Evolutionary conservation across 495 filamentous ascomycete species (phyloP).

Genomic region (Poronia punctata): DNA sequence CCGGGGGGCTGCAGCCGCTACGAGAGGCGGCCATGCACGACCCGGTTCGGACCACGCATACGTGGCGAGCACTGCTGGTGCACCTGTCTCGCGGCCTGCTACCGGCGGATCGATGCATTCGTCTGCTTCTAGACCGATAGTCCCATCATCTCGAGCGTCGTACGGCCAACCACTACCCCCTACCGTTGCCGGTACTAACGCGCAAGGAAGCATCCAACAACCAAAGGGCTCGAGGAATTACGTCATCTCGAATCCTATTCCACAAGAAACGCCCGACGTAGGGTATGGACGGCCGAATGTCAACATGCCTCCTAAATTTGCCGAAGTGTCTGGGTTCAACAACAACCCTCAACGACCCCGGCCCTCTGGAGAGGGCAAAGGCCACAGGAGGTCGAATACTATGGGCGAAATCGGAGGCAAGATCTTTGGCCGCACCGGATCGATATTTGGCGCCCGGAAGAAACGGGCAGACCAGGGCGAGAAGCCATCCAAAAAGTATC

Average conservation of each 20-base stretch:
- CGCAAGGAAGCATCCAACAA: constrained; percentile 82
- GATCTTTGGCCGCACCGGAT: constrained; percentile 71
- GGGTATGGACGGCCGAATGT: constrained; percentile 57
- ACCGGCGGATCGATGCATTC: constrained; percentile 80
- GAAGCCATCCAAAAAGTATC: constrained; percentile 54
- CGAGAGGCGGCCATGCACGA: constrained; percentile 46
- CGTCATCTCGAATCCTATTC: constrained; percentile 64
- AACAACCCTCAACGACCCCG: constrained; percentile 11
- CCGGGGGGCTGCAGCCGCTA: constrained; percentile 38
- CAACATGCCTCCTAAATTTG: constrained; percentile 45
- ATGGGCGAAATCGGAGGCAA: constrained; percentile 73
- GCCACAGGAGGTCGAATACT: constrained; percentile 89
- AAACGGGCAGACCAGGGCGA: constrained; percentile 37
- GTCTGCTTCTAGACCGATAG: constrained; percentile 39
- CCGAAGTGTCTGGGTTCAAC: constrained; percentile 39
- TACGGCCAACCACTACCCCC: constrained; percentile 87
- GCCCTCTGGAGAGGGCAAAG: constrained; percentile 40
- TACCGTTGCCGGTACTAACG: constrained; percentile 82
- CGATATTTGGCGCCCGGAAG: constrained; percentile 60
- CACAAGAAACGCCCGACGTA: constrained; percentile 44
- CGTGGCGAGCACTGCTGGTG: constrained; percentile 27
- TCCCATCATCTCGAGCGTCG: constrained; percentile 62
- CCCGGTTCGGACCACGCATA: constrained; percentile 45
- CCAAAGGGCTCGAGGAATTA: constrained; percentile 68
- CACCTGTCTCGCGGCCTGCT: constrained; percentile 56